phyloP scores from a whole-genome alignment of 2,329 filamentous ascomycete genomes.

The Lasiodiplodia theobromae region DNA sequence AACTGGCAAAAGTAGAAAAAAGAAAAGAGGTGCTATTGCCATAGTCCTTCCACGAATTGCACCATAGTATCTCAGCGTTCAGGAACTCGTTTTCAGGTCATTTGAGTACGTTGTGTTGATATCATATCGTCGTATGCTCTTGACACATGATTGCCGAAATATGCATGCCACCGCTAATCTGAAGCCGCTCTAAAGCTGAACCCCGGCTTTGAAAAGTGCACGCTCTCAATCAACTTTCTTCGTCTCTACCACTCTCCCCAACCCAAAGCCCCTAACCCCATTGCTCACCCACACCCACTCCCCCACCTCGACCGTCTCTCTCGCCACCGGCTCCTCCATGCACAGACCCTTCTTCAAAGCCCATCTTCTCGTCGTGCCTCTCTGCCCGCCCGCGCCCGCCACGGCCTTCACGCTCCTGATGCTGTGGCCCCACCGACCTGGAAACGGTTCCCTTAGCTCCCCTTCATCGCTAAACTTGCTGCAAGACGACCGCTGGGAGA shows the following conservation, averaged over 20 bases:
- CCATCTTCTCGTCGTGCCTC: conserved; percentile 83
- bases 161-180: no score
- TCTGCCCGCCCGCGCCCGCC: conserved; percentile 78
- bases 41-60: no score
- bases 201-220: no score
- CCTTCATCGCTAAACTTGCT: conserved; percentile 40
- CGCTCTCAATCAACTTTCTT: not conserved
- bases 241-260: conserved; percentile 43
- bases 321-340: conserved; percentile 68
- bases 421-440: conserved; percentile 48
- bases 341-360: conserved; percentile 75
- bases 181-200: no score
- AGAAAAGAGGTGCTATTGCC: no score
- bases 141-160: not conserved
- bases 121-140: not conserved
- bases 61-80: no score
- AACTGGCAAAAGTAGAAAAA: no score
- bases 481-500: not conserved
- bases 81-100: no score
- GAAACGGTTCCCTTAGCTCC: conserved; percentile 44
- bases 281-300: conserved; percentile 91
- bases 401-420: conserved; percentile 51
- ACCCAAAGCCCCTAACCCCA: conserved; percentile 77
- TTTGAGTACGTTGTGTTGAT: not conserved
- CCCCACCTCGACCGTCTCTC: conserved; percentile 68